Conservation (phyloP, 257 asterid genomes). For the Nicotiana tabacum region DNA sequence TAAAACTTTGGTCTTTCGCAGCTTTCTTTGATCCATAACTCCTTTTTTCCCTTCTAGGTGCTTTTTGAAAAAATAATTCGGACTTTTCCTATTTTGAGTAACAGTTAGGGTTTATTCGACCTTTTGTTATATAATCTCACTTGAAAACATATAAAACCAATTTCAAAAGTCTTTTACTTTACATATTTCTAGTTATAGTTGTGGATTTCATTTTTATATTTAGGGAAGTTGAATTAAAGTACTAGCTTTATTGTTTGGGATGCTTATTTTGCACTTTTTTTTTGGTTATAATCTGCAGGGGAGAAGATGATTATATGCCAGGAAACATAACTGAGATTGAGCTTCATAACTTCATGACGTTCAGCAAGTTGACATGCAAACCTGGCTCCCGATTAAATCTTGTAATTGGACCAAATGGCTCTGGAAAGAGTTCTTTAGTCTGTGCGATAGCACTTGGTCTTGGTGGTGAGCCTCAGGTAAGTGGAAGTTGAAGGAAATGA, state of each 20-base stretch:
- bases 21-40: background rate
- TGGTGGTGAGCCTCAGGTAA: conserved; percentile 91
- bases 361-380: conserved; percentile 53
- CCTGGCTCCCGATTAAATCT: conserved; percentile 86
- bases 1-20: background rate
- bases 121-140: background rate
- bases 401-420: conserved; percentile 95
- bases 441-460: conserved; percentile 97
- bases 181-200: background rate
- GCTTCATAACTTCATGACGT: conserved; percentile 91
- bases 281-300: conserved; percentile 41
- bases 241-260: conserved; percentile 7
- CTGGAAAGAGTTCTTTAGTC: conserved; percentile 96
- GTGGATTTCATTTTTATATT: background rate
- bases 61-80: background rate
- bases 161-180: background rate
- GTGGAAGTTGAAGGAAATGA: background rate
- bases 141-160: background rate
- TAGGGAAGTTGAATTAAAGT: background rate
- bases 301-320: conserved; percentile 69
- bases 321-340: conserved; percentile 81
- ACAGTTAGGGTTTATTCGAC: background rate
- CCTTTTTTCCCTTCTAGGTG: background rate
- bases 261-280: background rate
- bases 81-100: background rate